These are phyloP conservation scores for Cladosporium sp. DNA, from an alignment of 2,329 filamentous ascomycete genomes.

Conservation along the genomic window DNA sequence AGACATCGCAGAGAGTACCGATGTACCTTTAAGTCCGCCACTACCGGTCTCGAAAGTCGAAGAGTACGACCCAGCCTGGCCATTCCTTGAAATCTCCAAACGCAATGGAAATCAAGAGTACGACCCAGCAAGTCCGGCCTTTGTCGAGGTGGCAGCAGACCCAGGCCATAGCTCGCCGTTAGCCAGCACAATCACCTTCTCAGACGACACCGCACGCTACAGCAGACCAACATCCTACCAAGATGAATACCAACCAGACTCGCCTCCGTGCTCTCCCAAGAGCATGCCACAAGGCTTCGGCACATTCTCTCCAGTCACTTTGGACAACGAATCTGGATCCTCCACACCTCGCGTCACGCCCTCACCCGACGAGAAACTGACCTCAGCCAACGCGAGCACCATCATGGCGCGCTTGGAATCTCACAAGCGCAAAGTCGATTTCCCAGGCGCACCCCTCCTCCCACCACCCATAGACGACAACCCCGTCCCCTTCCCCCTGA, in stretches of 20 bases:
- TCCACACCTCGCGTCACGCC: background rate
- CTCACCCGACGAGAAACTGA: slow-evolving; percentile 19
- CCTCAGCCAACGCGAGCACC: slow-evolving; percentile 29
- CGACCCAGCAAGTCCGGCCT: slow-evolving; percentile 26
- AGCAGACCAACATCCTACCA: slow-evolving; percentile 18
- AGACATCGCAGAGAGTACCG: background rate
- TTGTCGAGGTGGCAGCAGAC: slow-evolving; percentile 7
- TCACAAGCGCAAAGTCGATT: slow-evolving; percentile 15
- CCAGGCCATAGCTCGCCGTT: slow-evolving; percentile 17
- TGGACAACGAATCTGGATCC: slow-evolving; percentile 12
- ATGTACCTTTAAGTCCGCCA: slow-evolving; percentile 26
- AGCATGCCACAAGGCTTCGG: slow-evolving; percentile 22
- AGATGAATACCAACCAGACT: slow-evolving; percentile 20
- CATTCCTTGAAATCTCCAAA: slow-evolving; percentile 19
- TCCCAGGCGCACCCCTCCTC: slow-evolving; percentile 24
- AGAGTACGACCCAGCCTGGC: slow-evolving; percentile 27
- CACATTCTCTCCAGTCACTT: slow-evolving; percentile 5
- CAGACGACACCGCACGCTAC: slow-evolving; percentile 1
- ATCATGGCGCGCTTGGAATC: slow-evolving; percentile 24
- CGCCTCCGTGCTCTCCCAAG: slow-evolving; percentile 38
- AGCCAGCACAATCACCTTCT: slow-evolving; percentile 10
- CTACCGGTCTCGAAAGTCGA: slow-evolving; percentile 17
- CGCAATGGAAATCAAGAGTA: slow-evolving; percentile 22
- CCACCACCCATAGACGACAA: slow-evolving; percentile 17
- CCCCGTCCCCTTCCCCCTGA: slow-evolving; percentile 10